Percentiles rank a stretch among this genome's conserved stretches.
Conservation (phyloP, 73 alveolate genomes). For the Diophrys sp. region DNA sequence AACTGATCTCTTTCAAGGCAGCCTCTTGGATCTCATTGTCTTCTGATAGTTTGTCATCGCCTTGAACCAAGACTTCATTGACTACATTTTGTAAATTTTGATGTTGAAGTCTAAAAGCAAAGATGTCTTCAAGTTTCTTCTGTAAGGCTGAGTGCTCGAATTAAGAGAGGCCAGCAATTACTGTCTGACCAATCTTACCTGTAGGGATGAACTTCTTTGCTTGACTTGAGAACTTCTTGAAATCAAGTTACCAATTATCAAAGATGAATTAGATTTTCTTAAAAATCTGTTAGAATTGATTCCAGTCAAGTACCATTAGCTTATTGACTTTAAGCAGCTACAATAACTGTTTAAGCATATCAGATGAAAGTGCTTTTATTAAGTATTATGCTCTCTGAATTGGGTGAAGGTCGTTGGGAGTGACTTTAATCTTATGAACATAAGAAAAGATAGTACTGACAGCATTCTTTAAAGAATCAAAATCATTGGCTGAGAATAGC, state of each 20-base stretch:
- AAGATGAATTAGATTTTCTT: too few species aligned
- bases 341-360: conserved; percentile 71
- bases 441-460: conserved; percentile 70
- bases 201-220: too few species aligned
- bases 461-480: conserved; percentile 65
- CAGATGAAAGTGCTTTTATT: conserved; percentile 85
- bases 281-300: conserved; percentile 61
- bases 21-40: conserved; percentile 58
- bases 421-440: conserved; percentile 59
- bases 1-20: conserved; percentile 63
- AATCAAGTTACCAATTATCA: too few species aligned
- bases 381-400: conserved; percentile 66
- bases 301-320: conserved; percentile 57
- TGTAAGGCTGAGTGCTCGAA: conserved; percentile 59
- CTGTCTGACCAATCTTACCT: too few species aligned
- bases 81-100: conserved; percentile 82
- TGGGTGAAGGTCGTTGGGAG: conserved; percentile 60
- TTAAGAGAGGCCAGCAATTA: too few species aligned
- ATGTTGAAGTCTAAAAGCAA: conserved; percentile 83
- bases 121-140: conserved; percentile 80
- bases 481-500: conserved; percentile 75
- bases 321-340: conserved; percentile 57
- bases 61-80: conserved; percentile 64
- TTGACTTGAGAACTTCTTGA: too few species aligned
- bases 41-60: conserved; percentile 46